Base-by-base conservation (phyloP, 176 grass and related monocot species). In the Zoysia pacifica region DNA sequence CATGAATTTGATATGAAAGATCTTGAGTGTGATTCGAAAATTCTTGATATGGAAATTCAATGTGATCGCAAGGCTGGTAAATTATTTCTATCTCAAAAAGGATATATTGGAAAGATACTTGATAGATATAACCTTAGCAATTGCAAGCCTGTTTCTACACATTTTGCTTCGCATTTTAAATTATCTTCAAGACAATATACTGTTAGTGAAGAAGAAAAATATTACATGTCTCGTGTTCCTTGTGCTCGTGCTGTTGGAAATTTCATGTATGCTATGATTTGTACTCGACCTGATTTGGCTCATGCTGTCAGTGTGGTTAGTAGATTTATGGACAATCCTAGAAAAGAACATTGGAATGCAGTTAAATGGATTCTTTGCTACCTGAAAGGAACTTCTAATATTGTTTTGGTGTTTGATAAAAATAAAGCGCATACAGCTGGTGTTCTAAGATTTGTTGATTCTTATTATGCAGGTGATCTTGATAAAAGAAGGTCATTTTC, bases 1-100 rank as follows among this genome's bases (percentile, higher is more conserved):
- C 49, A 41, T 73, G 28, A 73, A 18, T 72, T 72, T 72, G 20
- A 55, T 6, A 47, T 69, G 16, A 46, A 68, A 19, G 41, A 68
- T 68, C 42, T 68, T 45, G 65, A 5, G n/a, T 6, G 2, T 3
- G 42, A 3, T 19, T 46, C 45, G 0, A 68, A 68, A 45, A 68
- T 68, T 10, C 41, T 44, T 68, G 42, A 2, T 5, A n/a, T 68
- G 3, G 42, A 68, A 68, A 46, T 68, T 73, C 6, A 10, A 0
- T 4, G n/a, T 37, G 19, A 52, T 1, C 11, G 4, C 0, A 2
- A 52, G 5, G 48, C 4, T 54, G 48, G 2, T 41, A 73, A 40
- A 28, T 39, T 40, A 40, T 53, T 39, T n/a, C 15, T 45, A 44
- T 67, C 1, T 46, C 4, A 68, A 2, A 68, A 68, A 46, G 9